Conservation (phyloP, 305 asterid genomes). For the Euphrasia arctica region DNA sequence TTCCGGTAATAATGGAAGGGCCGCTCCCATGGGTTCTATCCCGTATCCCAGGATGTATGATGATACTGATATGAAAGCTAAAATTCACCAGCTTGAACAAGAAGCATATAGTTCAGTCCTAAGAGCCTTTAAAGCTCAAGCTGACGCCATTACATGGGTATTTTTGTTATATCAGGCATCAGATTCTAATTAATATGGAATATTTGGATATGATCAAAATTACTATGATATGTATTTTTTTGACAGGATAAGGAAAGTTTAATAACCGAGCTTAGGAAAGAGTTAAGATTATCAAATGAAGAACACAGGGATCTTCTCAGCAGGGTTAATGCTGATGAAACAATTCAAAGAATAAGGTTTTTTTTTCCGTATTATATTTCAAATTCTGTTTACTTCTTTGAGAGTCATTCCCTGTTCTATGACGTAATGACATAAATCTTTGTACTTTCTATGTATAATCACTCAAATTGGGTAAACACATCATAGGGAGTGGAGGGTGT, state of each 20-base stretch:
- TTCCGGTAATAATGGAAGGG: conserved; percentile 65
- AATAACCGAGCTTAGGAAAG: conserved; percentile 82
- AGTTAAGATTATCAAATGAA: conserved; percentile 78
- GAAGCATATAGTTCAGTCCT: conserved; percentile 86
- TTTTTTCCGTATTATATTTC: not conserved
- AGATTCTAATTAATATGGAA: conserved; percentile 31
- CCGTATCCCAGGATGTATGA: conserved; percentile 61
- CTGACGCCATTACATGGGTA: conserved; percentile 94
- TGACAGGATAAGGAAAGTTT: conserved; percentile 80
- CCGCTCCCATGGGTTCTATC: conserved; percentile 51
- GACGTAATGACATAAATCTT: conserved; percentile 13
- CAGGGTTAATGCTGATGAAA: conserved; percentile 73
- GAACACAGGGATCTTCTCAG: conserved; percentile 79
- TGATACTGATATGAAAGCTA: conserved; percentile 74
- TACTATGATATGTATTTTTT: conserved; percentile 36
- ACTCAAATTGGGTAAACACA: conserved; percentile 20
- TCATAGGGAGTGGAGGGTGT: conserved; percentile 83
- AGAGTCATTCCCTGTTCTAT: conserved; percentile 11
- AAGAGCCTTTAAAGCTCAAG: conserved; percentile 92
- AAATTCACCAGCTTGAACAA: conserved; percentile 89
- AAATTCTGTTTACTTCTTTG: conserved; percentile 18
- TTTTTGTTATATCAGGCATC: conserved; percentile 14
- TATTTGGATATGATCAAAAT: conserved; percentile 35
- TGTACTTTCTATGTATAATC: conserved; percentile 2
- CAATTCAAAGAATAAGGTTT: conserved; percentile 80